Percentiles rank a stretch among this genome's conserved stretches.
These are phyloP conservation scores for Tulasnella sp. DNA, from an alignment of 768 basidiomycete species.

Conservation along the genomic window DNA sequence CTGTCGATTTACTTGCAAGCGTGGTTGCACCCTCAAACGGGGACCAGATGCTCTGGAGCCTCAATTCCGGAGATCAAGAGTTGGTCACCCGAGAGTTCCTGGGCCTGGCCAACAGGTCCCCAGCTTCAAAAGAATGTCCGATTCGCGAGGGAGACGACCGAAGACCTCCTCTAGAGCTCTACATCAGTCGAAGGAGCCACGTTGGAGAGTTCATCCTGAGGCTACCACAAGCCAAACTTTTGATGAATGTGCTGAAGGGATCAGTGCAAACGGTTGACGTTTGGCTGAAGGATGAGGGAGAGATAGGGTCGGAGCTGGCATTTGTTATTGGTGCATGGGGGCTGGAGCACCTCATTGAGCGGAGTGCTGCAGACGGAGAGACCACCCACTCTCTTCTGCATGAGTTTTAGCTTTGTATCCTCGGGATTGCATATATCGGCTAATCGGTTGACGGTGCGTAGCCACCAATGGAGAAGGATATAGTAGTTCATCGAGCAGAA, in stretches of 20 bases:
- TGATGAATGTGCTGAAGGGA: neutral
- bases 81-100: neutral
- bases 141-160: neutral
- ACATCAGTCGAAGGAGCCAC: conserved; percentile 7
- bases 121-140: neutral
- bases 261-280: neutral
- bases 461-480: no score
- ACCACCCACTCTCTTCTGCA: neutral
- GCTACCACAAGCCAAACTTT: neutral
- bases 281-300: neutral
- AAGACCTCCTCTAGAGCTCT: neutral
- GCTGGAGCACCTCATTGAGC: neutral
- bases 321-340: neutral
- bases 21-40: neutral
- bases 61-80: neutral
- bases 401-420: neutral
- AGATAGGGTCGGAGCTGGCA: neutral
- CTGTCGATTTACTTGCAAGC: neutral
- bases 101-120: neutral
- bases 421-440: no score
- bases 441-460: no score
- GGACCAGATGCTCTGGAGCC: neutral
- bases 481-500: no score
- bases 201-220: neutral
- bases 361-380: neutral